These are phyloP conservation scores for Houttuynia cordata DNA, from an alignment of 164 flowering plant genomes.

Conservation along the genomic window DNA sequence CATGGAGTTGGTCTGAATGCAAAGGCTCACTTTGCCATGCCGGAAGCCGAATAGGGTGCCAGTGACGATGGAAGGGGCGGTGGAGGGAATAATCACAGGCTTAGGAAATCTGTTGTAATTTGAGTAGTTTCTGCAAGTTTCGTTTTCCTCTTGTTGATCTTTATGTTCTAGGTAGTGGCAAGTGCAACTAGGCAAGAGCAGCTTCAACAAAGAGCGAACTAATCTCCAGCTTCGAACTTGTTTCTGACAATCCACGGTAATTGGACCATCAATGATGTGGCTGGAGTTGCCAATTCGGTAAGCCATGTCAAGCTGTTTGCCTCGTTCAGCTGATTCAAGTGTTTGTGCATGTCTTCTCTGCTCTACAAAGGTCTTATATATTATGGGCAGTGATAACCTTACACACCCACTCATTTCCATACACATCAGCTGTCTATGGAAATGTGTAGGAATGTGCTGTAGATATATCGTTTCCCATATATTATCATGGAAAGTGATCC, in stretches of 20 bases:
- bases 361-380: too few species aligned
- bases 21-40: slow-evolving; percentile 35
- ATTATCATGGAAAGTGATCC: too few species aligned
- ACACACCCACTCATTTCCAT: too few species aligned
- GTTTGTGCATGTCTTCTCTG: too few species aligned
- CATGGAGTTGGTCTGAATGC: slow-evolving; percentile 52
- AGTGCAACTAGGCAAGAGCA: slow-evolving; percentile 2
- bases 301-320: neutral
- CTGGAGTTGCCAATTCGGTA: neutral
- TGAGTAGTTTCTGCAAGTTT: neutral
- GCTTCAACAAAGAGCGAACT: slow-evolving; percentile 4
- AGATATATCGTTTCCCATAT: too few species aligned
- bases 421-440: too few species aligned
- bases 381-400: too few species aligned
- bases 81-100: too few species aligned
- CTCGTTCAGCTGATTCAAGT: too few species aligned
- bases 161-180: neutral
- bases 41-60: slow-evolving; percentile 7
- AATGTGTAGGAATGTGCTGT: too few species aligned
- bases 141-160: neutral
- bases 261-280: neutral
- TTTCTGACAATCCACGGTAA: slow-evolving; percentile 2
- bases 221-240: slow-evolving; percentile 7
- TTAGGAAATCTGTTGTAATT: neutral
- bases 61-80: neutral